Conservation (phyloP, 306 rosid species). For the Geum urbanum region DNA sequence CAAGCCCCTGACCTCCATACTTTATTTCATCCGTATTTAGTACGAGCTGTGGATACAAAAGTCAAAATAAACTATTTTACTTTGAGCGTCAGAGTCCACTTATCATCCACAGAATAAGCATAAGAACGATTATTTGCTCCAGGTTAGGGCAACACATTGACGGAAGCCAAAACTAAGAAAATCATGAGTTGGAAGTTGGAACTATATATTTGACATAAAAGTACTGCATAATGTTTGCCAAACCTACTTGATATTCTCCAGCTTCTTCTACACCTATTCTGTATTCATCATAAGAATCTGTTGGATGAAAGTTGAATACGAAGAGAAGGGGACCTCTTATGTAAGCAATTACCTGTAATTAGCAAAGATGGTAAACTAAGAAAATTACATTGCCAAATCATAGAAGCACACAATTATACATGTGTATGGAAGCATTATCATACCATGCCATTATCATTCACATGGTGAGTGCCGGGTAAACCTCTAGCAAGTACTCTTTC, state of each 20-base stretch:
- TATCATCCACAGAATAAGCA: not conserved
- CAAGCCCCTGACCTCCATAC: constrained; percentile 76
- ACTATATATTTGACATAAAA: not conserved
- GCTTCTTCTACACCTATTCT: constrained; percentile 88
- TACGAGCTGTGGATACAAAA: constrained; percentile 47
- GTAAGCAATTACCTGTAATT: constrained; percentile 81
- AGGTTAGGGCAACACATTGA: constrained; percentile 2
- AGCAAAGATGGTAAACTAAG: not conserved
- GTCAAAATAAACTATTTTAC: not conserved
- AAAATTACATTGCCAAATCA: not conserved
- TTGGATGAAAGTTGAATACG: constrained; percentile 85
- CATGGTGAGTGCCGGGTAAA: constrained; percentile 66
- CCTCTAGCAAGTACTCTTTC: constrained; percentile 59
- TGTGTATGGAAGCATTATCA: constrained; percentile 9
- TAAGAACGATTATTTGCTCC: not conserved
- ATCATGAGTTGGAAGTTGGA: not conserved
- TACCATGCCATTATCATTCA: constrained; percentile 73
- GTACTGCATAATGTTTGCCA: not conserved
- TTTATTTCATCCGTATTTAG: constrained; percentile 71
- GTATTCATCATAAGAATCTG: constrained; percentile 61
- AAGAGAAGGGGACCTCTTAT: constrained; percentile 84
- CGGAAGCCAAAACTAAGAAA: not conserved
- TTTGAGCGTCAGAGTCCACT: not conserved
- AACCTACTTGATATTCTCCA: constrained; percentile 86
- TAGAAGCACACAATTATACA: not conserved